Evolutionary conservation across 2,329 filamentous ascomycete species (phyloP).

Genomic region (Xylariaceae sp.): DNA sequence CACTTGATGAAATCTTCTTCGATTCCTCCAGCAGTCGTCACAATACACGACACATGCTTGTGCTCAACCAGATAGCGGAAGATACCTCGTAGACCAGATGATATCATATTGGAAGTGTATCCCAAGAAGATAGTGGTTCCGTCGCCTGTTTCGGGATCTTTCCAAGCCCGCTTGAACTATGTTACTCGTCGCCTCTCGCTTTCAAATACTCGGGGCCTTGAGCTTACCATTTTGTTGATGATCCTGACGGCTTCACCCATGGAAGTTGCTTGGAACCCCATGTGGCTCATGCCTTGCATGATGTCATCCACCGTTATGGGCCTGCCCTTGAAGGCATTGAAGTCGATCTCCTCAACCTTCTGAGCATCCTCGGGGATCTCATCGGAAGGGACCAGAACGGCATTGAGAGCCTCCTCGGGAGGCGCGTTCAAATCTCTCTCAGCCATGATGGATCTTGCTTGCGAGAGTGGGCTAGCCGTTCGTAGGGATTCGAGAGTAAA

Average conservation of each 20-base stretch:
- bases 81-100: constrained; percentile 86
- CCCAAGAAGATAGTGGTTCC: constrained; percentile 93
- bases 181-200: constrained; percentile 18
- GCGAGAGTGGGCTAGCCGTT: neutral
- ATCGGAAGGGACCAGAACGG: constrained; percentile 79
- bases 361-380: constrained; percentile 73
- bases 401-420: constrained; percentile 64
- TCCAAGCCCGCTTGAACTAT: constrained; percentile 61
- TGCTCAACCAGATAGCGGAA: constrained; percentile 91
- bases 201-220: constrained; percentile 16
- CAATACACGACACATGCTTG: constrained; percentile 84
- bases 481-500: neutral
- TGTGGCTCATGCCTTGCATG: constrained; percentile 72
- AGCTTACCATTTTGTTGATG: constrained; percentile 86
- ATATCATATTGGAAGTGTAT: constrained; percentile 97
- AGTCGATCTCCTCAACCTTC: constrained; percentile 86
- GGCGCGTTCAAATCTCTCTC: constrained; percentile 36
- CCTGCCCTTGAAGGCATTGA: constrained; percentile 69
- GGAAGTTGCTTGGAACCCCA: constrained; percentile 76
- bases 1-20: constrained; percentile 99
- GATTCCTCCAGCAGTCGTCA: constrained; percentile 90
- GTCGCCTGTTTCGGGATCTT: constrained; percentile 70
- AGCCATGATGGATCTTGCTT: constrained; percentile 22
- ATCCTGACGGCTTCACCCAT: constrained; percentile 78
- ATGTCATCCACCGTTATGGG: constrained; percentile 83